These are phyloP conservation scores for Kazachstania africana DNA, from an alignment of 805 yeast species.

Conservation along the genomic window DNA sequence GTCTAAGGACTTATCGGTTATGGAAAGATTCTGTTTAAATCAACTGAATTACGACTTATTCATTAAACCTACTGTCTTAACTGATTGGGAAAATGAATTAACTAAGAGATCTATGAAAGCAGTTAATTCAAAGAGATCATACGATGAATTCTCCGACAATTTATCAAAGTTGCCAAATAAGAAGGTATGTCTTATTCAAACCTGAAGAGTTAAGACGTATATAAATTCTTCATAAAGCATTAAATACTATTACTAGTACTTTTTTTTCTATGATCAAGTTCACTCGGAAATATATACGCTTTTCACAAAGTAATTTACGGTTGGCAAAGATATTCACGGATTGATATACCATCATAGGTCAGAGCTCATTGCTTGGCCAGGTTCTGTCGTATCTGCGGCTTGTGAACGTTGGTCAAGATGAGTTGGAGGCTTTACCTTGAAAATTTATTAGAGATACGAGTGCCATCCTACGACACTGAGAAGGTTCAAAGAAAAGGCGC, in stretches of 20 bases:
- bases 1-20: constrained; percentile 8
- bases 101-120: background rate
- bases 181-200: background rate
- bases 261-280: background rate
- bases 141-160: background rate
- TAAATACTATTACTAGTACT: too few species aligned
- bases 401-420: too few species aligned
- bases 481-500: too few species aligned
- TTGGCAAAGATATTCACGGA: background rate
- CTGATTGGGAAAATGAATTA: constrained; percentile 1
- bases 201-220: too few species aligned
- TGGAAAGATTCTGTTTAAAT: constrained; percentile 20
- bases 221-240: too few species aligned
- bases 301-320: background rate
- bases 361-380: background rate
- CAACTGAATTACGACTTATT: constrained; percentile 11
- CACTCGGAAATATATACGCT: background rate
- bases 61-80: constrained; percentile 1
- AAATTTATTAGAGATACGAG: too few species aligned
- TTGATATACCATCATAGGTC: background rate
- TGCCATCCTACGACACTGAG: too few species aligned
- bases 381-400: too few species aligned
- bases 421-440: too few species aligned
- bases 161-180: background rate
- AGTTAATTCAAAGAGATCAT: background rate